Evolutionary conservation across 345 rosid genomes (phyloP), one percentile per base, ranked within the genome.

Genomic region (Turnera subulata): DNA sequence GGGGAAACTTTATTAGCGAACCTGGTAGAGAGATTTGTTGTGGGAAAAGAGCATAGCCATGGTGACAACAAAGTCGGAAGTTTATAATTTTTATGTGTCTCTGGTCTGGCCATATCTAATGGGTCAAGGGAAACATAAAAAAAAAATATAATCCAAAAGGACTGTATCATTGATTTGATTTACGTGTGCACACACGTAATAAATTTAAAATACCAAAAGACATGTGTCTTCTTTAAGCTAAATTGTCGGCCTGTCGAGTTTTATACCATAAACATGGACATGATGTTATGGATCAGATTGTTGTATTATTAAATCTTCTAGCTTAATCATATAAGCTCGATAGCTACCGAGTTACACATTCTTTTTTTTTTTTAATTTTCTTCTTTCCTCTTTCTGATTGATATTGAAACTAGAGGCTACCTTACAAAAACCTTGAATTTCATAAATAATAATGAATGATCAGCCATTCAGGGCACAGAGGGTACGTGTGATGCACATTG

Each of bases 141-240:
- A 29, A 29, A 29, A 29, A 8, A 29, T 29, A 8, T 4, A 29
- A 8, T 29, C 35, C 8, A 29, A 3, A 8, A 29, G 5, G 4
- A 29, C 35, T 29, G 35, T 40, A 40, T 5, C 4, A 10, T 40
- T 2, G 78, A 70, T 61, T 69, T 64, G 77, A 65, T 70, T 73
- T 75, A 78, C 78, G 83, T 75, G 84, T 66, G 77, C 69, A 58
- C 61, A 75, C 73, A 78, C 82, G 71, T 76, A 67, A 74, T 71
- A 55, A 63, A 59, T 32, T 39, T 62, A 53, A 61, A 65, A 54
- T 16, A 53, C 45, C 77, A 22, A 68, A 58, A 62, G 79, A 80
- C 89, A 78, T 39, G 70, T 75, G 95, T 77, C 92, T 46, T 32
- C 6, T 69, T 73, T 61, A 76, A 66, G 75, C 51, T 70, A 59